Percentiles rank a stretch among this genome's conserved stretches.
Evolutionary conservation across 2,329 filamentous ascomycete species (phyloP).

Genomic region (Lecanosticta acicola): DNA sequence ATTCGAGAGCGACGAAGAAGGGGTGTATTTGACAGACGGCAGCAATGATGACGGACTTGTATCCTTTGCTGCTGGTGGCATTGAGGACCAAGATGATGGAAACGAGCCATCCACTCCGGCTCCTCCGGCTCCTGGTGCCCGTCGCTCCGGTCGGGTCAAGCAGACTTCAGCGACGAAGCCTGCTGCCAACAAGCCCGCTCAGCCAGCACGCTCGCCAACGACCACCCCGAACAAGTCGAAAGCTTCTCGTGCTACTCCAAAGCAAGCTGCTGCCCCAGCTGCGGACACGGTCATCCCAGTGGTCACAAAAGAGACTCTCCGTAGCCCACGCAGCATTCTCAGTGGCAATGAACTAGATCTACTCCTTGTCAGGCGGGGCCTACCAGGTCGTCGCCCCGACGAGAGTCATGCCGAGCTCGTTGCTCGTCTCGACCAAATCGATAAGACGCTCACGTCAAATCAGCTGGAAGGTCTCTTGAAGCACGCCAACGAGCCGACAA

Average conservation of each 20-base stretch:
- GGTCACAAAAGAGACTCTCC: slow-evolving; percentile 22
- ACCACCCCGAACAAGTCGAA: not conserved
- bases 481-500: slow-evolving; percentile 7
- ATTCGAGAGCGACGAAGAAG: slow-evolving; percentile 12
- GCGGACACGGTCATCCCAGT: not conserved
- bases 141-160: not conserved
- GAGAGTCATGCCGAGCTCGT: slow-evolving; percentile 28
- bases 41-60: slow-evolving; percentile 1
- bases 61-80: not conserved
- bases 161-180: not conserved
- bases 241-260: not conserved
- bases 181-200: not conserved
- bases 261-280: slow-evolving; percentile 1
- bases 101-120: not conserved
- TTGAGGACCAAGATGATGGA: slow-evolving; percentile 4
- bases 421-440: slow-evolving; percentile 22
- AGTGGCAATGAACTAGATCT: slow-evolving; percentile 23
- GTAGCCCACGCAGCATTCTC: slow-evolving; percentile 27
- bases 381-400: slow-evolving; percentile 13
- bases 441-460: slow-evolving; percentile 13
- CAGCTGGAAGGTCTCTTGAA: slow-evolving; percentile 19
- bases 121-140: not conserved
- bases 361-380: slow-evolving; percentile 22
- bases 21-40: slow-evolving; percentile 7
- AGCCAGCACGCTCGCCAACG: not conserved